These are phyloP conservation scores for Neofusicoccum umdonicola DNA, from an alignment of 2,329 filamentous ascomycete species.

Conservation along the genomic window DNA sequence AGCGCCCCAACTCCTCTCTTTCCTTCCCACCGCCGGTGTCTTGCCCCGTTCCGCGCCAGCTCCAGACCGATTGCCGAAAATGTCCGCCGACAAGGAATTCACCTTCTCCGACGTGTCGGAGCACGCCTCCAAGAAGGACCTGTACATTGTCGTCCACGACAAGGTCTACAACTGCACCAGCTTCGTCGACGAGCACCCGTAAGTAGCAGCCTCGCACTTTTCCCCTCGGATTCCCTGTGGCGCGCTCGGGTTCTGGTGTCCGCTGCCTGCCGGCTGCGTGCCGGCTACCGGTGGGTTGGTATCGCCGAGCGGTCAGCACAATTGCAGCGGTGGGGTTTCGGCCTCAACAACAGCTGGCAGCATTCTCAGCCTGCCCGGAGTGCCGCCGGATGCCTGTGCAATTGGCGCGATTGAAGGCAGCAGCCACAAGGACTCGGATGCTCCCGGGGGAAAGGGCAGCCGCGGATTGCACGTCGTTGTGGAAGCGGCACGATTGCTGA, in stretches of 20 bases:
- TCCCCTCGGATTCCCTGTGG: too few relatives aligned
- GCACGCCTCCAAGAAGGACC: constrained; percentile 72
- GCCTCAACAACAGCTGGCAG: neutral
- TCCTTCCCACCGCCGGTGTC: neutral
- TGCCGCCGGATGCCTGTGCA: neutral
- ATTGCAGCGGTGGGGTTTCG: neutral
- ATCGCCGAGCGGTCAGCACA: neutral
- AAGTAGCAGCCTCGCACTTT: constrained; percentile 38
- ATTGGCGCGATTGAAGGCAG: neutral
- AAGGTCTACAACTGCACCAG: constrained; percentile 89
- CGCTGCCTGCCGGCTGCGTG: too few relatives aligned
- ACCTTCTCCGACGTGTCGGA: constrained; percentile 42
- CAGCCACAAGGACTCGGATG: neutral
- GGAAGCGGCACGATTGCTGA: neutral
- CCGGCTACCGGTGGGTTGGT: too few relatives aligned
- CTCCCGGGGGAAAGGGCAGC: too few relatives aligned
- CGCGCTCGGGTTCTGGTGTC: too few relatives aligned
- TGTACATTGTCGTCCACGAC: constrained; percentile 89
- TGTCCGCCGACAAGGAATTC: constrained; percentile 38
- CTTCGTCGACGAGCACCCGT: constrained; percentile 97
- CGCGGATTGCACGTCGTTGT: too few relatives aligned
- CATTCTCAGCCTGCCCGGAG: neutral
- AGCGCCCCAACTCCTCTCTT: neutral
- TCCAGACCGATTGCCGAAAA: constrained; percentile 21
- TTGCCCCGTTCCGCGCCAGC: neutral